Evolutionary conservation across 1,284 basidiomycete genomes (phyloP).

Genomic region (Cryptococcus amylolentus): DNA sequence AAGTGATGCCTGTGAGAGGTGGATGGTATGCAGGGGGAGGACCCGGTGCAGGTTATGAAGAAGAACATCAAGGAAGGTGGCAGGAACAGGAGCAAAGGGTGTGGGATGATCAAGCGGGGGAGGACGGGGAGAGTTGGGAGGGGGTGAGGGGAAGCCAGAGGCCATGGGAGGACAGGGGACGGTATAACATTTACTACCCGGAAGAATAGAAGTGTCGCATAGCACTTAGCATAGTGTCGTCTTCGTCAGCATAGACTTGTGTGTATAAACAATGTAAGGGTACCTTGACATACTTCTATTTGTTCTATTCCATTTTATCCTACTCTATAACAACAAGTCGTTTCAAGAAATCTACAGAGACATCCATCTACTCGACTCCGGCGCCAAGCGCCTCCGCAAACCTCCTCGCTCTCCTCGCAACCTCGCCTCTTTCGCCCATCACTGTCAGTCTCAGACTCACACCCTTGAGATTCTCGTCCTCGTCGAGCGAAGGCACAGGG

Average conservation of each 20-base stretch:
- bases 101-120: constrained; percentile 6
- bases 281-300: too few relatives aligned
- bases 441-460: constrained; percentile 63
- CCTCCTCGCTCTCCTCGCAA: constrained; percentile 58
- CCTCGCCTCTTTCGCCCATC: constrained; percentile 83
- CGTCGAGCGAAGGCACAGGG: constrained; percentile 45
- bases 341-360: too few relatives aligned
- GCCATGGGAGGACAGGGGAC: constrained; percentile 29
- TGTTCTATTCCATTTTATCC: too few relatives aligned
- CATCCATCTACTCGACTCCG: constrained; percentile 5
- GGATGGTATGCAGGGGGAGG: not conserved
- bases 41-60: not conserved
- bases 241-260: not conserved
- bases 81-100: constrained; percentile 6
- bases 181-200: constrained; percentile 31
- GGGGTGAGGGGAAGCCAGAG: not conserved
- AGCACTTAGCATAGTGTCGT: not conserved
- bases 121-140: not conserved
- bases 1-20: constrained; percentile 21
- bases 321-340: too few relatives aligned
- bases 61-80: too few relatives aligned
- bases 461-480: constrained; percentile 41
- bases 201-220: constrained; percentile 2
- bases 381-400: constrained; percentile 57
- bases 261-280: not conserved